Evolutionary conservation across 805 yeast genomes (phyloP).

Genomic region (Nakazawaea holstii): DNA sequence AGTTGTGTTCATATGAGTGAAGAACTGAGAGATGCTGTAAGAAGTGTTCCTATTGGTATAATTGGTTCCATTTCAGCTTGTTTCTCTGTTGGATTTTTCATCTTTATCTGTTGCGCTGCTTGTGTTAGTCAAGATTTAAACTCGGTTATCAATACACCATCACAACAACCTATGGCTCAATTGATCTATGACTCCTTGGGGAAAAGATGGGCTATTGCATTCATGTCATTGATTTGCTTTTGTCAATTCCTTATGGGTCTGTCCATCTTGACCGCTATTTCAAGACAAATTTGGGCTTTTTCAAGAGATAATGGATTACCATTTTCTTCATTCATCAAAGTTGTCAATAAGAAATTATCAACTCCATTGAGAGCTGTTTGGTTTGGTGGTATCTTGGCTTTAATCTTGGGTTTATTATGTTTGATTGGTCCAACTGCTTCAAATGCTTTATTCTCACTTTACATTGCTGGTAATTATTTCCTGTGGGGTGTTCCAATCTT

Average conservation of each 20-base stretch:
- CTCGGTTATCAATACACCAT: conserved; percentile 34
- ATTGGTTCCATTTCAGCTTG: conserved; percentile 53
- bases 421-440: conserved; percentile 58
- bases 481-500: conserved; percentile 62
- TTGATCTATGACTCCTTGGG: conserved; percentile 59
- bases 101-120: conserved; percentile 48
- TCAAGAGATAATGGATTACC: conserved; percentile 77
- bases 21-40: conserved; percentile 59
- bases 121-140: conserved; percentile 43
- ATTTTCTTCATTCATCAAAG: conserved; percentile 47
- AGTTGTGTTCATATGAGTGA: conserved; percentile 70
- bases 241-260: conserved; percentile 67
- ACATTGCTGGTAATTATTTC: conserved; percentile 55
- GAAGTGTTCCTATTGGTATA: conserved; percentile 63
- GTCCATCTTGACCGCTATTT: conserved; percentile 55
- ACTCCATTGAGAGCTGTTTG: conserved; percentile 64
- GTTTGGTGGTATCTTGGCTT: conserved; percentile 45
- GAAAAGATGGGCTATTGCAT: conserved; percentile 57
- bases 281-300: conserved; percentile 72
- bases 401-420: conserved; percentile 51
- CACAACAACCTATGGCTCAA: conserved; percentile 65
- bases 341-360: conserved; percentile 47
- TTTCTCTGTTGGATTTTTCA: conserved; percentile 52
- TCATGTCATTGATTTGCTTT: conserved; percentile 51
- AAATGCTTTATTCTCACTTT: conserved; percentile 60